Evolutionary conservation across 2,329 filamentous ascomycete genomes (phyloP), one percentile per base, ranked within the genome.

Genomic region (Colletotrichum musicola): DNA sequence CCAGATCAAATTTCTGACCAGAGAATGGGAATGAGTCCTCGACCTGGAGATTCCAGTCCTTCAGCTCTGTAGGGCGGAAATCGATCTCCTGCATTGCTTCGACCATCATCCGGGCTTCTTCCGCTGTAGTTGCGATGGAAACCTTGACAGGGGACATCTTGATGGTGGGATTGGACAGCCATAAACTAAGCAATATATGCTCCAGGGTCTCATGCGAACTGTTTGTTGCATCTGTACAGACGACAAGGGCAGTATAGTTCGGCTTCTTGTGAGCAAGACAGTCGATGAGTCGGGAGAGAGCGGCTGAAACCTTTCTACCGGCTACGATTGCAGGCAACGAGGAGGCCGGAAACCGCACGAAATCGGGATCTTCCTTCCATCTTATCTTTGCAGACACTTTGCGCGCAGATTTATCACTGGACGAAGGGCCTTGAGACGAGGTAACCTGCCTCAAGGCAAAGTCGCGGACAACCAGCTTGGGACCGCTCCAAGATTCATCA

Each of bases 361-460:
- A 60, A 13, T 56, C 35, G 16, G 60, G 6, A 44, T 64, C 64
- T 47, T 51, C 56, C 22, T 55, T 59, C 58, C 55, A 59, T 18
- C 44, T 25, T 13, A 68, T 4, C 20, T 70, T 69, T 13, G 55
- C 62, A 13, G 22, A 62, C 6, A 61, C 50, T 16, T 12, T 47
- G 18, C 27, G 47, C 1, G 30, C 30, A 35, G 6, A 10, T 30
- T 18, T 13, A 35, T n/a, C 14, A 12, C 16, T 1, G 1, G 49
- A 16, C 6, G 62, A 59, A 6, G 20, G 46, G 6, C 38, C 30
- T 46, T 42, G 49, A 4, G 56, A 67, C 5, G 56, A 69, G 0
- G 68, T 70, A 1, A 72, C 70, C 25, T 72, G 64, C 3, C 70
- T 55, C 47, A 72, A 22, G 1, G 68, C 64, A 27, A 72, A 71